phyloP scores from a whole-genome alignment of 208 protist genomes.

The Trypanosoma mega region DNA sequence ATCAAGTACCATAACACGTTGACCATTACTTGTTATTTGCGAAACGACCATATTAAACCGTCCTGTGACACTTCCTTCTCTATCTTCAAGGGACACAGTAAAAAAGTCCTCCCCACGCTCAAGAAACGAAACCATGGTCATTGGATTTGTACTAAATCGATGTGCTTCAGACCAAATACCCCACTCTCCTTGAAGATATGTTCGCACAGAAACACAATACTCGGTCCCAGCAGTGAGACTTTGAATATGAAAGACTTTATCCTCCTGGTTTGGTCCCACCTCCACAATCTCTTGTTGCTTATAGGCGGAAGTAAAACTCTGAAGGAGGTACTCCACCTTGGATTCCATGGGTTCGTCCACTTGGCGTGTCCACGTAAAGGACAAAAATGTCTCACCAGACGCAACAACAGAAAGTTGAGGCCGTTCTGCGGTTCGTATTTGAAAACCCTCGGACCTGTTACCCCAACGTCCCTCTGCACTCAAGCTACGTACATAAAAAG shows the following conservation, averaged over 20 bases:
- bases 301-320: conserved; percentile 47
- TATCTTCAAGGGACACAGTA: conserved; percentile 32
- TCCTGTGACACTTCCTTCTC: not conserved
- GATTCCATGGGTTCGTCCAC: conserved; percentile 43
- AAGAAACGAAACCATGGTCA: conserved; percentile 44
- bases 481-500: conserved; percentile 67
- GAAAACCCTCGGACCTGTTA: conserved; percentile 52
- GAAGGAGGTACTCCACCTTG: conserved; percentile 73
- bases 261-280: conserved; percentile 29
- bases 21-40: conserved; percentile 27
- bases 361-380: conserved; percentile 66
- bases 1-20: conserved; percentile 50
- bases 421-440: conserved; percentile 58
- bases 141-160: conserved; percentile 50
- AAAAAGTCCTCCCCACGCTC: conserved; percentile 91
- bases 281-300: conserved; percentile 39
- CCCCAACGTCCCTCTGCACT: conserved; percentile 73
- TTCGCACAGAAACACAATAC: conserved; percentile 71
- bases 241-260: conserved; percentile 64
- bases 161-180: conserved; percentile 81
- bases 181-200: conserved; percentile 78
- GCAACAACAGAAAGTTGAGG: conserved; percentile 47
- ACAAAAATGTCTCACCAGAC: conserved; percentile 80
- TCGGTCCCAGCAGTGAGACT: conserved; percentile 59
- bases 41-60: conserved; percentile 52